These are phyloP conservation scores for Beauveria australis DNA, from an alignment of 2,329 filamentous ascomycete species.

Conservation along the genomic window DNA sequence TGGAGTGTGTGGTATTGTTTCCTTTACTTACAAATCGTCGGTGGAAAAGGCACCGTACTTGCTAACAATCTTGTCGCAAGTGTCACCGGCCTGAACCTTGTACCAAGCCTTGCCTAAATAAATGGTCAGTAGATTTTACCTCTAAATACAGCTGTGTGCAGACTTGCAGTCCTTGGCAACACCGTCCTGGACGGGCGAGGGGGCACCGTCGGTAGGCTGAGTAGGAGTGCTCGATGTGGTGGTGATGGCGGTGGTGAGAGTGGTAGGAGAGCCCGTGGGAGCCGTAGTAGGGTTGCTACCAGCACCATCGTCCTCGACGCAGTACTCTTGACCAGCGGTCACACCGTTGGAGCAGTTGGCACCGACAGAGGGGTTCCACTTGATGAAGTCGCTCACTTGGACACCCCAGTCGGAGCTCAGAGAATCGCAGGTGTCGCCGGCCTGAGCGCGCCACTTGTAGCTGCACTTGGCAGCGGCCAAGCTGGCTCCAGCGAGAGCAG, in stretches of 20 bases:
- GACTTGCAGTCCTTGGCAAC: slow-evolving; percentile 5
- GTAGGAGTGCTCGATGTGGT: slow-evolving; percentile 1
- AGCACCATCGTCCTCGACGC: slow-evolving; percentile 11
- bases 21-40: slow-evolving; percentile 8
- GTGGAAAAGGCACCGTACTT: slow-evolving; percentile 18
- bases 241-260: background rate
- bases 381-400: slow-evolving; percentile 15
- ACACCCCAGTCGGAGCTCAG: slow-evolving; percentile 19
- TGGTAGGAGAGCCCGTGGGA: background rate
- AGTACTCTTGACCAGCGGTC: slow-evolving; percentile 11
- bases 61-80: slow-evolving; percentile 11
- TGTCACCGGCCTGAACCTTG: slow-evolving; percentile 11
- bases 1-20: background rate
- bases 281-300: background rate
- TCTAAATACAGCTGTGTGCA: background rate
- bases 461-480: slow-evolving; percentile 9
- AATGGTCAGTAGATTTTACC: background rate
- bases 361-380: slow-evolving; percentile 19
- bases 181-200: slow-evolving; percentile 8
- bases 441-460: slow-evolving; percentile 8
- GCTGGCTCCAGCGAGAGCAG: slow-evolving; percentile 7
- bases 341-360: slow-evolving; percentile 4
- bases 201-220: background rate
- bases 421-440: slow-evolving; percentile 20
- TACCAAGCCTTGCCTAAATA: slow-evolving; percentile 9